Conservation (phyloP, 305 asterid genomes). For the Euphrasia arctica region DNA sequence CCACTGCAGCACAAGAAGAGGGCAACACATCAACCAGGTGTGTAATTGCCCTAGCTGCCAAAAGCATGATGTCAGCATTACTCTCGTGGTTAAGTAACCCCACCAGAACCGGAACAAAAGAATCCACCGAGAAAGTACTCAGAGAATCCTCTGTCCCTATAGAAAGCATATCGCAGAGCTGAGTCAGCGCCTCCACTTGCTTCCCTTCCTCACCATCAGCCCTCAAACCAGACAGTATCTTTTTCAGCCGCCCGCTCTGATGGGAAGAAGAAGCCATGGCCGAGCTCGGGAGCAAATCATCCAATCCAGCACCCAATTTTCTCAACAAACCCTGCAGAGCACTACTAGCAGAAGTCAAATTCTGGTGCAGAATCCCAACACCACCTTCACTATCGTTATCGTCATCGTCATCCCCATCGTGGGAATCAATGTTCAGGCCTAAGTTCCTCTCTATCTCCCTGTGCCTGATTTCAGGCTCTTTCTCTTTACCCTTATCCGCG, state of each 20-base stretch:
- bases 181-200: conserved; percentile 94
- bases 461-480: conserved; percentile 70
- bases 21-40: conserved; percentile 97
- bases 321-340: conserved; percentile 94
- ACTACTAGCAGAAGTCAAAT: conserved; percentile 89
- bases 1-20: conserved; percentile 94
- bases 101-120: conserved; percentile 96
- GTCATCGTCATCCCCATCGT: conserved; percentile 66
- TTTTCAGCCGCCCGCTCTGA: conserved; percentile 83
- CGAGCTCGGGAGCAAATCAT: conserved; percentile 92
- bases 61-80: conserved; percentile 94
- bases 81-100: conserved; percentile 89
- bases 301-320: conserved; percentile 92
- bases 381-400: conserved; percentile 89
- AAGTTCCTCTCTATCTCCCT: conserved; percentile 61
- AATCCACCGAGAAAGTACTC: conserved; percentile 92
- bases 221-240: conserved; percentile 88
- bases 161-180: conserved; percentile 92
- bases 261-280: conserved; percentile 83
- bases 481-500: conserved; percentile 92
- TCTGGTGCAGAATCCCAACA: conserved; percentile 83
- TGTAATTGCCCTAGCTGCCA: conserved; percentile 95
- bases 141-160: conserved; percentile 96
- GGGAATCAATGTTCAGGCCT: conserved; percentile 72
- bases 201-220: conserved; percentile 99